Conservation (phyloP, 768 basidiomycete genomes). For the Daedaleopsis nitida region DNA sequence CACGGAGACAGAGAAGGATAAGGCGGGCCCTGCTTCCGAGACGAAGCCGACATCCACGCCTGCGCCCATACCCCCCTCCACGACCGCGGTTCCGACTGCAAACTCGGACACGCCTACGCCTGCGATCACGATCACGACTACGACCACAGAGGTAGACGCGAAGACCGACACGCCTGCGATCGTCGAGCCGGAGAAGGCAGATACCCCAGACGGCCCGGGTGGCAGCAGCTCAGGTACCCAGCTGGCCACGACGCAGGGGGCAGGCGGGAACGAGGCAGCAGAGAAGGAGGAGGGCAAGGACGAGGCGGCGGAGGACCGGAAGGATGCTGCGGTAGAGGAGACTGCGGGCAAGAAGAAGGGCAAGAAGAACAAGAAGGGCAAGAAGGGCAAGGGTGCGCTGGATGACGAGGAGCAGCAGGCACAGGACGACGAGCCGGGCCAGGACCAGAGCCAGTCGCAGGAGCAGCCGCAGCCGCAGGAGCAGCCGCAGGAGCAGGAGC, state of each 20-base stretch:
- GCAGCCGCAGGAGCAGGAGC: no score
- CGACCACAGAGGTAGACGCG: not conserved
- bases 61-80: not conserved
- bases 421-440: not conserved
- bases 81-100: not conserved
- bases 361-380: conserved; percentile 1
- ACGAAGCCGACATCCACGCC: not conserved
- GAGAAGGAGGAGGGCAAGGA: not conserved
- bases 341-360: not conserved
- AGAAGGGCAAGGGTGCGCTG: not conserved
- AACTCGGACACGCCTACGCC: not conserved
- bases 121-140: not conserved
- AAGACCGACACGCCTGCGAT: not conserved
- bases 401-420: not conserved
- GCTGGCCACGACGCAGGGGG: not conserved
- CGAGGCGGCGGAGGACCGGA: not conserved
- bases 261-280: not conserved
- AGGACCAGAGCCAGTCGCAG: not conserved
- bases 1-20: no score
- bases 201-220: not conserved
- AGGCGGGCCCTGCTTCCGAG: no score
- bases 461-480: no score
- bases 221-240: not conserved
- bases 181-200: not conserved
- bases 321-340: not conserved